Conservation (phyloP, 495 filamentous ascomycete genomes). For the Xylaria intraflava region DNA sequence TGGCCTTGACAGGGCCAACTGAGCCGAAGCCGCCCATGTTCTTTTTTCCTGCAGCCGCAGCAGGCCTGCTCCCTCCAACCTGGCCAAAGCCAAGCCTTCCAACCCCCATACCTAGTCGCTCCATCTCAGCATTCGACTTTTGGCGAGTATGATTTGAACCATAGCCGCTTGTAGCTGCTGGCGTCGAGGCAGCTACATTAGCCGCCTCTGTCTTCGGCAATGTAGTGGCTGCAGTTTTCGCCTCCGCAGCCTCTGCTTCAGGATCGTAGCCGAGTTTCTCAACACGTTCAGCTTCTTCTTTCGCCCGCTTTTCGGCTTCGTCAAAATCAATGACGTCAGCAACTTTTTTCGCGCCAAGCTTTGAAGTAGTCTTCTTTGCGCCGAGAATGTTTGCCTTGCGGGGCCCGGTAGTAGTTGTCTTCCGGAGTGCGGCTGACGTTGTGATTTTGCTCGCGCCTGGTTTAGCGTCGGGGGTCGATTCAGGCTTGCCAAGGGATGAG, state of each 20-base stretch:
- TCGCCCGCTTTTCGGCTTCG: constrained; percentile 91
- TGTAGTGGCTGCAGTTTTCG: constrained; percentile 45
- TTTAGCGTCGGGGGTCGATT: constrained; percentile 35
- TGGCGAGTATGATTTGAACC: constrained; percentile 54
- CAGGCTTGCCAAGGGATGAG: constrained; percentile 67
- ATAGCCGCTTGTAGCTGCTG: constrained; percentile 64
- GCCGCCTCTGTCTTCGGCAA: constrained; percentile 40
- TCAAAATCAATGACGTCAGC: constrained; percentile 86
- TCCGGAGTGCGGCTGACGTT: constrained; percentile 68
- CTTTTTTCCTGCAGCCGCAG: constrained; percentile 52
- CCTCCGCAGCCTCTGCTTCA: constrained; percentile 68
- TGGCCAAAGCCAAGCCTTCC: constrained; percentile 86
- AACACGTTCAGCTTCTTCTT: constrained; percentile 94
- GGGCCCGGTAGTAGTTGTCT: constrained; percentile 54
- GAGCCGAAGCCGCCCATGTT: constrained; percentile 82
- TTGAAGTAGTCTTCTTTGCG: constrained; percentile 71
- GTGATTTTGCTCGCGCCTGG: constrained; percentile 61
- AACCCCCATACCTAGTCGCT: constrained; percentile 88
- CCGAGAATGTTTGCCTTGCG: constrained; percentile 81
- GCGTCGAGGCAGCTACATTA: constrained; percentile 63
- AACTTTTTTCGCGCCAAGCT: constrained; percentile 90
- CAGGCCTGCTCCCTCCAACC: constrained; percentile 58
- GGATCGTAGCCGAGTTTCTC: constrained; percentile 98
- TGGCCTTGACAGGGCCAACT: constrained; percentile 60
- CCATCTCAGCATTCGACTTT: constrained; percentile 62